A percentile compares a stretch with the other conserved stretches of the same genome.
Evolutionary conservation across 495 filamentous ascomycete species (phyloP).

Genomic region (Neurospora africana): DNA sequence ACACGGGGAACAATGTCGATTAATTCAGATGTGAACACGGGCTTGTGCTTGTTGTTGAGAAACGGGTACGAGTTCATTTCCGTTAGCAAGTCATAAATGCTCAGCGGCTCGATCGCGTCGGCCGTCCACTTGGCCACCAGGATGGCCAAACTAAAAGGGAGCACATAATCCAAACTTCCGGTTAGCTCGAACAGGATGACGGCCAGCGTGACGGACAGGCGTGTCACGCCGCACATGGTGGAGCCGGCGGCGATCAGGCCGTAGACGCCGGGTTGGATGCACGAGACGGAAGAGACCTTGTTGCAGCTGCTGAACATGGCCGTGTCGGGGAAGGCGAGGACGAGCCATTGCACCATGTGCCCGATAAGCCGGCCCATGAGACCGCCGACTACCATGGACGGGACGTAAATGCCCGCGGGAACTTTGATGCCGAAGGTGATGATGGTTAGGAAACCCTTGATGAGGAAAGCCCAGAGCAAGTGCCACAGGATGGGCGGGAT

Average conservation of each 20-base stretch:
- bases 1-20: constrained; percentile 73
- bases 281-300: constrained; percentile 57
- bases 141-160: constrained; percentile 87
- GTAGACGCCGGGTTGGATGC: constrained; percentile 91
- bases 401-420: constrained; percentile 92
- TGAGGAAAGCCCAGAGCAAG: constrained; percentile 68
- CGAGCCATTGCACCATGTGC: constrained; percentile 74
- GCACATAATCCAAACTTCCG: constrained; percentile 84
- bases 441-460: constrained; percentile 80
- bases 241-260: constrained; percentile 89
- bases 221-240: constrained; percentile 96
- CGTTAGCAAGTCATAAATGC: constrained; percentile 90
- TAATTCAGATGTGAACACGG: constrained; percentile 73
- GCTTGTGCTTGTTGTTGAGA: constrained; percentile 86
- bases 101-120: constrained; percentile 86
- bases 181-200: constrained; percentile 96
- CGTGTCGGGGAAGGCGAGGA: constrained; percentile 59
- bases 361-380: constrained; percentile 84
- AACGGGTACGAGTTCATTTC: constrained; percentile 97
- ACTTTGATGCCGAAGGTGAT: constrained; percentile 93
- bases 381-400: constrained; percentile 96
- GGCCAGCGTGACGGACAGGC: constrained; percentile 85
- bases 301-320: constrained; percentile 66
- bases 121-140: constrained; percentile 97
- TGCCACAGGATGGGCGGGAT: constrained; percentile 62